Base-by-base conservation (phyloP, 371 early-diverging fungal species). In the Zancudomyces culisetae region DNA sequence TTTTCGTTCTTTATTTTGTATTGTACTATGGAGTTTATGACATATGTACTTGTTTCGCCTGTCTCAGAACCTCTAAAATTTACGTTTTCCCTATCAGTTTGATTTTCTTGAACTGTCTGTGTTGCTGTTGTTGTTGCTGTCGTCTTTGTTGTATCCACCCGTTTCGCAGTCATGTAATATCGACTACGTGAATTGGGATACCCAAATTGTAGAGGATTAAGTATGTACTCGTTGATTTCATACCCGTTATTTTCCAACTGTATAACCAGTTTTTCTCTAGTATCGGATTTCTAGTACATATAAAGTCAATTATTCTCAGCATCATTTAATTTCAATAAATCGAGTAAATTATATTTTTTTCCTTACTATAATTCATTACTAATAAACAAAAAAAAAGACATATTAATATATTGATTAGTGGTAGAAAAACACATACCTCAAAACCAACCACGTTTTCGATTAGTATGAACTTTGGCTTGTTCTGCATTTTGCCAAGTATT, bases 371-470 rank as follows among this genome's bases (percentile, higher is more conserved):
- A n/a, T n/a, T n/a, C n/a, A n/a, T n/a, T n/a, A n/a, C n/a, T n/a
- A n/a, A n/a, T n/a, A n/a, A n/a, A n/a, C n/a, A n/a, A n/a, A n/a
- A n/a, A n/a, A n/a, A n/a, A n/a, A n/a, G n/a, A n/a, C n/a, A n/a
- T n/a, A n/a, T n/a, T n/a, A n/a, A n/a, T n/a, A n/a, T n/a, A n/a
- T n/a, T n/a, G n/a, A n/a, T n/a, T n/a, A n/a, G n/a, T n/a, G n/a
- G n/a, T n/a, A n/a, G n/a, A n/a, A 35, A 35, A 35, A 35, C 35
- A 35, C 35, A 35, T 62, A 70, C 79, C 61, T 88, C 87, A 52
- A 88, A 87, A 2, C 86, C 86, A 42, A 78, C 76, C 30, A 88
- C 89, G 60, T 88, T 87, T 61, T 88, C 89, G 3, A 88, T 66
- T 20, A 87, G 60, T 29, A 88, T 61, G 51, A 79, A 83, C 29